Evolutionary conservation across 2,329 filamentous ascomycete genomes (phyloP), one percentile per base, ranked within the genome.

Genomic region (Sclerotinia subarctica): DNA sequence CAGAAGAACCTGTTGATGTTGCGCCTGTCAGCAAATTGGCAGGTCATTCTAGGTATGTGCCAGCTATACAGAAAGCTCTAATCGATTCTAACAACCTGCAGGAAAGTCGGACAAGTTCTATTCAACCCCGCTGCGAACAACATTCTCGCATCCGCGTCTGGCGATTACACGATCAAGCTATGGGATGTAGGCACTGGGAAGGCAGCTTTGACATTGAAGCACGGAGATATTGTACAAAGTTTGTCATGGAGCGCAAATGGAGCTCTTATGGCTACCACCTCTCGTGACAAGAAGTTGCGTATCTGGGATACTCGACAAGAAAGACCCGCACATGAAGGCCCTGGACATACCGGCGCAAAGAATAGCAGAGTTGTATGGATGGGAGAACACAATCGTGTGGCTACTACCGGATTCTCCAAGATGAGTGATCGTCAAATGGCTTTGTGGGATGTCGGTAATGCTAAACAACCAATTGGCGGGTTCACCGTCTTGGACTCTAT

Each of bases 401-500:
- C 92, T 65, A 98, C 95, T 2, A 98, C 95, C 7, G 95, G 95
- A 72, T 99, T 99, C 85, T 97, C 94, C 63, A 91, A 90, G 78
- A 98, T 98, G 95, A 98, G 95, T 78, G 95, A 99, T 81, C 89
- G 95, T 66, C 95, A 99, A 79, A 85, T 99, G 74, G 95, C 92
- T 65, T 85, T 99, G 49, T 99, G 95, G 95, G 95, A 99, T 82
- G 88, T 93, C 59, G 91, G 94, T 74, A 90, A 88, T 72, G 87
- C 88, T 24, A 81, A 79, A 47, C 90, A 96, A 75, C 95, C 95
- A 60, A 90, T 98, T 75, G 93, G 92, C 63, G 94, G 93, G 21
- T 97, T 97, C 82, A 89, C 87, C 75, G 91, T 91, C 74, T 86
- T 99, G 60, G 95, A 99, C 81, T 96, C 93, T 58, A 97, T 97